Conservation (phyloP, 2,329 filamentous ascomycete genomes). For the Incumbomyces delicatus region DNA sequence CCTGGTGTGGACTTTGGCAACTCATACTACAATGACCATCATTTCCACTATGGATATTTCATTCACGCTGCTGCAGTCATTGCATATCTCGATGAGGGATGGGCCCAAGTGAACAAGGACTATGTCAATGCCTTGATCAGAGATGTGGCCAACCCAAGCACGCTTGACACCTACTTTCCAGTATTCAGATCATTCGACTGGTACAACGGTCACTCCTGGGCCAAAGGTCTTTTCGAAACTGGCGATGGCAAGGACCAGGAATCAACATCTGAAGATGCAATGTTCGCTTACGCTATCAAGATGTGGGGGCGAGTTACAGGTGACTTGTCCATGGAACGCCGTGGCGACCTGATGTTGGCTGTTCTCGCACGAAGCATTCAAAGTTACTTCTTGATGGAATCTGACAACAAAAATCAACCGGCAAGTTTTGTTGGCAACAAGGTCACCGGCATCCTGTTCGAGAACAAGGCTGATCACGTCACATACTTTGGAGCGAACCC, state of each 20-base stretch:
- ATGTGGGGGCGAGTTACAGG: constrained; percentile 79
- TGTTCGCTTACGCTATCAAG: constrained; percentile 79
- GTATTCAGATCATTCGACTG: constrained; percentile 81
- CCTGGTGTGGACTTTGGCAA: constrained; percentile 78
- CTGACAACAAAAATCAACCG: constrained; percentile 62
- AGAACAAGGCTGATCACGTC: constrained; percentile 90
- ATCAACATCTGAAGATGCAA: constrained; percentile 80
- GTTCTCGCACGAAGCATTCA: constrained; percentile 64
- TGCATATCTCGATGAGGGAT: constrained; percentile 63
- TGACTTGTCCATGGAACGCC: constrained; percentile 69
- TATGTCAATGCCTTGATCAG: constrained; percentile 79
- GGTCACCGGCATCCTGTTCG: constrained; percentile 62
- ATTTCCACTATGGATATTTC: constrained; percentile 70
- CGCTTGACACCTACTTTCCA: constrained; percentile 65
- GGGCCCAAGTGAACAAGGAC: constrained; percentile 62
- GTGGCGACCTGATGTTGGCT: constrained; percentile 75
- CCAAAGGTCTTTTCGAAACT: constrained; percentile 49
- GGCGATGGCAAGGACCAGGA: constrained; percentile 54
- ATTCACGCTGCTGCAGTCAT: constrained; percentile 79
- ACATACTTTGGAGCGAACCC: constrained; percentile 73
- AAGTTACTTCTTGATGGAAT: constrained; percentile 72
- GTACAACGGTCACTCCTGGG: constrained; percentile 93
- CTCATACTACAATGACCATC: constrained; percentile 59
- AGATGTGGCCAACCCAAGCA: constrained; percentile 69
- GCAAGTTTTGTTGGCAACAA: constrained; percentile 72